Evolutionary conservation across 2,329 filamentous ascomycete species (phyloP), one percentile per base, ranked within the genome.

Genomic region (Paraphaeosphaeria minitans): DNA sequence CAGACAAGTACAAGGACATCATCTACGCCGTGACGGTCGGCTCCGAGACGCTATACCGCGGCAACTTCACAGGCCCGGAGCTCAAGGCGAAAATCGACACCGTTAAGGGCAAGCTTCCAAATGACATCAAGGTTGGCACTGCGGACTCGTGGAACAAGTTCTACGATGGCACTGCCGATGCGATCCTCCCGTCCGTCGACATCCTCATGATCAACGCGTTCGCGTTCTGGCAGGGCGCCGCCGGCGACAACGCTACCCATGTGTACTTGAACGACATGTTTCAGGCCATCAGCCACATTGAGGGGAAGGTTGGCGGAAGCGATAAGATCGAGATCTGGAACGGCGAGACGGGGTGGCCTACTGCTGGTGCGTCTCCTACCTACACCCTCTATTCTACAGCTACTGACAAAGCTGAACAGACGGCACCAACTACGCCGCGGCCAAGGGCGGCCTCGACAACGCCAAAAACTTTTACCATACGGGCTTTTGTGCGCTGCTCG

Each of bases 81-180:
- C 83, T 91, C 50, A 75, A 87, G 53, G 77, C 76, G 57, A 87
- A 87, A 75, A 89, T 91, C 75, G 78, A 83, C 59, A 81, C 85
- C 52, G 84, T 89, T 62, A 85, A 87, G 78, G 73, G 78, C 42
- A 78, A 83, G 33, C 72, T 88, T 71, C 80, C 83, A 65, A 74
- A 73, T 27, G 64, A 66, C 60, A 79, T 87, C 66, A 84, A 83
- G 65, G 81, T 90, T 46, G 88, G 89, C 52, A 90, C 87, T 12
- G 89, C 88, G 8, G 89, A 91, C 77, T 86, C 83, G 72, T 91
- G 89, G 89, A 91, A 90, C 79, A 89, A 89, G 77, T 88, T 82
- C 69, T 82, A 84, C 48, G 88, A 90, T 71, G 88, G 87, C 41
- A 89, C 88, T 27, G 88, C 85, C 41, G 85, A 91, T 73, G 80